Evolutionary conservation across 2,329 filamentous ascomycete species (phyloP), one percentile per base, ranked within the genome.

Genomic region (Escovopsis weberi): DNA sequence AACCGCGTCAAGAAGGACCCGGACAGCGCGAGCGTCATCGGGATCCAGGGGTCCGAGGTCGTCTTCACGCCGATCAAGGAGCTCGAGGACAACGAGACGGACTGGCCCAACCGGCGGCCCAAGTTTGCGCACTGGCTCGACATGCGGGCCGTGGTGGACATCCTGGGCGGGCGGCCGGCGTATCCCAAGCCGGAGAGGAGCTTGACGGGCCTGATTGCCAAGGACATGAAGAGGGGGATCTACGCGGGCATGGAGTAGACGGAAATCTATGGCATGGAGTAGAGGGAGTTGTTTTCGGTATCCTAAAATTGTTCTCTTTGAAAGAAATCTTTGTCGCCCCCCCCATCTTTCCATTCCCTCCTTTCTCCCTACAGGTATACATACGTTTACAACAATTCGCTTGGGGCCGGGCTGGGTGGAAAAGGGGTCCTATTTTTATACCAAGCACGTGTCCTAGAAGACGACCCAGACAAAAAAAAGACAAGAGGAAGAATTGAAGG

Each of bases 71-170:
- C 82, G 0, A 85, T 96, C 75, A 74, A 80, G 54, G 73, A 76
- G 37, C 72, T 96, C 8, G 91, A 96, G 67, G 75, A 77, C 51
- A 75, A 77, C 23, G 84, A 88, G 55, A 96, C 91, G 4, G 89
- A 98, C 66, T 98, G 91, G 91, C 76, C 79, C 50, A 87, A 93
- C 61, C 73, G 91, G 40, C 72, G 91, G 40, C 89, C 91, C 38
- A 85, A 78, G 64, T 65, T 78, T 43, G 85, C 91, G 51, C 88
- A 86, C 68, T 98, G 91, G 91, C 68, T 85, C 53, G 71, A 70
- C 40, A 68, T 94, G 60, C 85, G 86, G 63, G 71, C 80, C 40
- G 77, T 86, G 26, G 88, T 94, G 3, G 84, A 98, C 59, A 81
- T 86, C 32, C 66, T 98, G 30, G 84, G 82, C 40, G 89, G 87